A percentile compares a stretch with the other conserved stretches of the same genome.
These are phyloP conservation scores for Exserohilum rostratum DNA, from an alignment of 2,329 filamentous ascomycete species.

Conservation along the genomic window DNA sequence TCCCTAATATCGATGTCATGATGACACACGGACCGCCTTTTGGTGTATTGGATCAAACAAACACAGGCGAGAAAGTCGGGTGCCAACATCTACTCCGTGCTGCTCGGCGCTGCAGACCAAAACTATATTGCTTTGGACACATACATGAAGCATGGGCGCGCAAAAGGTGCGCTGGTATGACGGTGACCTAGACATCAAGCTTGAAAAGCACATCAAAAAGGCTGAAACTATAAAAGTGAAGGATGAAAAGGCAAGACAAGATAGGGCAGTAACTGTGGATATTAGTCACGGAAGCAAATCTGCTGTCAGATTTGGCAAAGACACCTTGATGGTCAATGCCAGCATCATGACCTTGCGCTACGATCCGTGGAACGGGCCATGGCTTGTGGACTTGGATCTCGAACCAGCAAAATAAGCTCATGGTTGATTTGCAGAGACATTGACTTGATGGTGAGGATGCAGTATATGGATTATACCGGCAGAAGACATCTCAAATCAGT, in stretches of 20 bases:
- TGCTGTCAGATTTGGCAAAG: conserved; percentile 53
- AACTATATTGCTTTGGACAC: conserved; percentile 67
- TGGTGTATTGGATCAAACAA: conserved; percentile 56
- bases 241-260: conserved; percentile 22
- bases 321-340: conserved; percentile 65
- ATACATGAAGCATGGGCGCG: conserved; percentile 61
- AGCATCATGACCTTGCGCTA: conserved; percentile 61
- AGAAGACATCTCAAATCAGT: too few species aligned
- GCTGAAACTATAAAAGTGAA: conserved; percentile 25
- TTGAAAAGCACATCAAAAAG: conserved; percentile 27
- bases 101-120: conserved; percentile 57
- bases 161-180: conserved; percentile 48
- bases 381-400: conserved; percentile 61
- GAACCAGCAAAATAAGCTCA: conserved; percentile 18
- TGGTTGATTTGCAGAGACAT: not conserved
- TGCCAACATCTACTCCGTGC: conserved; percentile 62
- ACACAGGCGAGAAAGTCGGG: conserved; percentile 52
- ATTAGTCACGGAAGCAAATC: conserved; percentile 32
- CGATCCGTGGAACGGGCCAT: conserved; percentile 58
- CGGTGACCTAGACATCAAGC: conserved; percentile 22
- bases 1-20: conserved; percentile 59
- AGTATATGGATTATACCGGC: too few species aligned
- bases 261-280: conserved; percentile 39
- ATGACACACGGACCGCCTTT: conserved; percentile 67
- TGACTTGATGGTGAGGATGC: too few species aligned